These are phyloP conservation scores for Galium porrigens DNA, from an alignment of 305 asterid genomes.

Conservation along the genomic window DNA sequence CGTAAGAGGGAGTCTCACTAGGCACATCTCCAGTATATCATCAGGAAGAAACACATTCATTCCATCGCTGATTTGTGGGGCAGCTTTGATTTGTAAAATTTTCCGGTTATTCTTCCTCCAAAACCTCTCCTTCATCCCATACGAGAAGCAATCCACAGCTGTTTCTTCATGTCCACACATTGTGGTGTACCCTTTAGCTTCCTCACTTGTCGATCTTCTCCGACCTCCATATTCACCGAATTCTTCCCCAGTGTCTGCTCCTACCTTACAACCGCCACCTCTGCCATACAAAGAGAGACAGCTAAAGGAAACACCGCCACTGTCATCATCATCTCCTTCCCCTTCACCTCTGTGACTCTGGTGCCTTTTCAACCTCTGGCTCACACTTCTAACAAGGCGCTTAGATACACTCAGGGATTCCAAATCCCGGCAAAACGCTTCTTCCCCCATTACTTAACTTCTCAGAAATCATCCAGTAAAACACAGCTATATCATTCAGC, in stretches of 20 bases:
- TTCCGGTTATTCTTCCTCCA: constrained; percentile 44
- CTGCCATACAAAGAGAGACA: constrained; percentile 59
- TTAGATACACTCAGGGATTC: constrained; percentile 54
- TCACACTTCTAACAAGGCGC: constrained; percentile 53
- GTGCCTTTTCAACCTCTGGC: constrained; percentile 58
- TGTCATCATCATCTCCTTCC: constrained; percentile 33
- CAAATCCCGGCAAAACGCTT: constrained; percentile 27
- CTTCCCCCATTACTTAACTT: constrained; percentile 27
- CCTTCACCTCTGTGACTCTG: constrained; percentile 31
- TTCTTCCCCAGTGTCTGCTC: constrained; percentile 63
- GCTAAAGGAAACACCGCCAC: constrained; percentile 41
- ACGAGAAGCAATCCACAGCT: constrained; percentile 53
- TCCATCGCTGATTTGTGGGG: constrained; percentile 21
- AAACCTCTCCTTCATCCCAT: constrained; percentile 53
- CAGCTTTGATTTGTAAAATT: constrained; percentile 27
- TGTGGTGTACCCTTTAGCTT: constrained; percentile 34
- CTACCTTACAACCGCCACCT: constrained; percentile 88
- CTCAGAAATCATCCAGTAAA: constrained; percentile 18
- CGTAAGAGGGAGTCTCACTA: constrained; percentile 62
- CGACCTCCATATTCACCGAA: constrained; percentile 36
- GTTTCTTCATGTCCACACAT: constrained; percentile 44
- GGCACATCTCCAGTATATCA: constrained; percentile 73
- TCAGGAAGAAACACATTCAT: constrained; percentile 60
- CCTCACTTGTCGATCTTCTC: constrained; percentile 61
- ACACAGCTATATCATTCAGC: constrained; percentile 5